Conservation (phyloP, 2,329 filamentous ascomycete species). For the Aspergillus fijiensis region DNA sequence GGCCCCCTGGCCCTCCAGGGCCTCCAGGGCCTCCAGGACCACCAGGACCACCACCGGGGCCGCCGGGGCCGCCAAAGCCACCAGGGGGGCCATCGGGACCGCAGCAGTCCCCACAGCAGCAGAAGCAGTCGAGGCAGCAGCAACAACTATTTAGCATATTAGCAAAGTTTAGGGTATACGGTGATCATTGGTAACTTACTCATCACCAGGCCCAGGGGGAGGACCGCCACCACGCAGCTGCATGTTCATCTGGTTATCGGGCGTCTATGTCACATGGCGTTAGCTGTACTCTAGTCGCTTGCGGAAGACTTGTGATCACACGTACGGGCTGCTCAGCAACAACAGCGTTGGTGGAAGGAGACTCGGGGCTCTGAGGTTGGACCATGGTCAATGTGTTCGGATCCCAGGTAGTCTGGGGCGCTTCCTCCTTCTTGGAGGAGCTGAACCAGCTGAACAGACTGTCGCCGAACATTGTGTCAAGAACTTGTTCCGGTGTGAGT, state of each 20-base stretch:
- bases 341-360: neutral
- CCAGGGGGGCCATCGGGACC: conserved; percentile 6
- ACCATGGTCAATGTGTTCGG: conserved; percentile 7
- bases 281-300: neutral
- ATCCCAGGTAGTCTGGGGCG: conserved; percentile 4
- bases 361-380: conserved; percentile 5
- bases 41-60: neutral
- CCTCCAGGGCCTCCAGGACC: neutral
- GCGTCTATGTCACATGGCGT: neutral
- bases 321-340: conserved; percentile 7
- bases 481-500: neutral
- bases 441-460: conserved; percentile 6
- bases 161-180: neutral
- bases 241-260: conserved; percentile 1
- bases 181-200: conserved; percentile 1
- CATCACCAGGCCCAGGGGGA: conserved; percentile 7
- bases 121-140: conserved; percentile 10
- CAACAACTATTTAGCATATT: conserved; percentile 1
- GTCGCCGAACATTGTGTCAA: conserved; percentile 1
- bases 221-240: conserved; percentile 8
- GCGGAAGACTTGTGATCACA: neutral
- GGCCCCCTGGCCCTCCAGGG: neutral
- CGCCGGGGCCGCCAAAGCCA: neutral
- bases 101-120: conserved; percentile 8
- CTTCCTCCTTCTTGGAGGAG: conserved; percentile 3